Evolutionary conservation across 2,329 filamentous ascomycete genomes (phyloP), one percentile per base, ranked within the genome.

Genomic region (Decorospora gaudefroyi): DNA sequence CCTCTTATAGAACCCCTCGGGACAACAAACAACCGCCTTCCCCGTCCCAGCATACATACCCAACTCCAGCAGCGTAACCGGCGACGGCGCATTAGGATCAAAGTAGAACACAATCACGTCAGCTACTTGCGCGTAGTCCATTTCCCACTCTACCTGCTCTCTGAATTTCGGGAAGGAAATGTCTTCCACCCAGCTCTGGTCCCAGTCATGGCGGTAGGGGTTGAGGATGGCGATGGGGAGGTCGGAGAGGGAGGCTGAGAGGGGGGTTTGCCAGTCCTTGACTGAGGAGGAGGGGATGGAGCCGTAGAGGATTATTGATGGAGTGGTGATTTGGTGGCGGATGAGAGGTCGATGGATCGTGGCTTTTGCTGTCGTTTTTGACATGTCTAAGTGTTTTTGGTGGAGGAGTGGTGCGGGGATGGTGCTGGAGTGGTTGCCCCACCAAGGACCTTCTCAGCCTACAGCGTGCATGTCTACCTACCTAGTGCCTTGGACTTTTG

Each of bases 61-160:
- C 23, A 86, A 61, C 65, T 86, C 83, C 33, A 86, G 61, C 53
- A 86, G 60, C 29, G 76, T 80, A 30, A 85, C 71, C 2, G 81
- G 79, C 6, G 81, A 79, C 34, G 72, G 61, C 0, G 77, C 80
- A 1, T 55, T 67, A 0, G 74, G 71, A 17, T 77, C 74, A 42
- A 85, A 82, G 53, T 79, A 80, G 28, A 85, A 69, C 4, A 79
- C 77, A 12, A 85, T 67, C 3, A 85, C 52, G 61, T 80, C 76
- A 0, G 81, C 80, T 1, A 51, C 41, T 10, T 78, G 75, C 53
- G 80, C 79, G 66, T 74, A 78, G 28, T 80, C 75, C 26, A 86
- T 73, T 62, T 86, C 84, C 82, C 83, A 86, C 28, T 75, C 67
- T 0, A 81, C 74, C 62, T 86, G 83, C 43, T 80, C 71, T n/a